Conservation (phyloP, 306 rosid genomes). For the Purshia tridentata region DNA sequence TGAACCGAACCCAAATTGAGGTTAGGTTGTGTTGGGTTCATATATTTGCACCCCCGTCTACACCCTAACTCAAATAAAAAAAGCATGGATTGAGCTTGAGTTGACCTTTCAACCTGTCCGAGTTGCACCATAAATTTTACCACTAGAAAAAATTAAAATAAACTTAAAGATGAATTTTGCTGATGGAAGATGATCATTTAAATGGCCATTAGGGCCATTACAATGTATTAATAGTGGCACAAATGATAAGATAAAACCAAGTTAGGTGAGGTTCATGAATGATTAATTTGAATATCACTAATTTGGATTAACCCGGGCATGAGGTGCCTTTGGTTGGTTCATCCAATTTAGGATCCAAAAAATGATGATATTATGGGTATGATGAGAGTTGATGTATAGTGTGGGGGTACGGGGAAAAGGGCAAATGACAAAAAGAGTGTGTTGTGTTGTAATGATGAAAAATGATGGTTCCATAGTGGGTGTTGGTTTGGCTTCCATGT, state of each 20-base stretch:
- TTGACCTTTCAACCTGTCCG: too few species aligned
- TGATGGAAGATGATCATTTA: neutral
- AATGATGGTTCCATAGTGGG: constrained; percentile 58
- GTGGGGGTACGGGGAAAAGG: constrained; percentile 16
- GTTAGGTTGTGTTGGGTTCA: too few species aligned
- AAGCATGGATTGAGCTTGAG: too few species aligned
- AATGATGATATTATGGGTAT: constrained; percentile 28
- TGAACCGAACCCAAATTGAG: too few species aligned
- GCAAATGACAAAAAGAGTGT: constrained; percentile 55
- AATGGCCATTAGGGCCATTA: neutral
- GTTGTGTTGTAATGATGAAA: constrained; percentile 54
- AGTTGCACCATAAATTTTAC: neutral
- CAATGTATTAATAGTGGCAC: neutral
- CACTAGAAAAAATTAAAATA: too few species aligned
- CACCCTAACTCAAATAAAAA: too few species aligned
- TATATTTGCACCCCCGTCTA: too few species aligned
- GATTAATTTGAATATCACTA: neutral
- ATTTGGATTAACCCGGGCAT: neutral
- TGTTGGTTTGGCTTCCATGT: constrained; percentile 64
- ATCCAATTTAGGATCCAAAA: constrained; percentile 5
- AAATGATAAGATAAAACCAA: neutral
- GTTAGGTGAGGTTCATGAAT: neutral
- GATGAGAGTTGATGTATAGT: constrained; percentile 59
- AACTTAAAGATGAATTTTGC: neutral
- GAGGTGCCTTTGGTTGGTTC: neutral